Evolutionary conservation across 2,329 filamentous ascomycete genomes (phyloP).

Genomic region (Xylariaceae sp.): DNA sequence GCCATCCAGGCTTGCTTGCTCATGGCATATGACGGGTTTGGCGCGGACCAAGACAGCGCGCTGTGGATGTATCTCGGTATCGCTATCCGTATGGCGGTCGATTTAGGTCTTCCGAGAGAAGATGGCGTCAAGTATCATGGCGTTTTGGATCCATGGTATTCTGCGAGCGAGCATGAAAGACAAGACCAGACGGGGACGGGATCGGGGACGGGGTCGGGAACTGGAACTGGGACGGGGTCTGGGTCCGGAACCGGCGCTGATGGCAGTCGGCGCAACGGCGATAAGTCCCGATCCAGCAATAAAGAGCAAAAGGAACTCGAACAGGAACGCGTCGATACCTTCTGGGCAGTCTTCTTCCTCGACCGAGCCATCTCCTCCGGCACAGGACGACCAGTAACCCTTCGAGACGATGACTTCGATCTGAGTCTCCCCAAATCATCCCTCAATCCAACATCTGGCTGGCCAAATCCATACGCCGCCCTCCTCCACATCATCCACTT

Average conservation of each 20-base stretch:
- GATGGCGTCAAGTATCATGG: slow-evolving; percentile 63
- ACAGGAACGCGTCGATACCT: slow-evolving; percentile 77
- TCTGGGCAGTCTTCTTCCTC: slow-evolving; percentile 85
- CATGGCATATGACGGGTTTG: slow-evolving; percentile 85
- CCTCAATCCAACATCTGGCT: slow-evolving; percentile 53
- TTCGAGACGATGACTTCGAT: slow-evolving; percentile 81
- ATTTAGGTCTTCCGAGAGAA: slow-evolving; percentile 75
- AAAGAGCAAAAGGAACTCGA: slow-evolving; percentile 62
- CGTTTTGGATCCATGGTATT: slow-evolving; percentile 46
- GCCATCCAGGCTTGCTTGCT: slow-evolving; percentile 79
- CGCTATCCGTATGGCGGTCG: slow-evolving; percentile 76
- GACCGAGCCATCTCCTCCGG: slow-evolving; percentile 84
- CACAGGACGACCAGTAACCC: slow-evolving; percentile 75
- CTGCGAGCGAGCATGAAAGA: slow-evolving; percentile 39
- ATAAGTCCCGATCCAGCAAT: slow-evolving; percentile 38
- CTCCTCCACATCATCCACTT: slow-evolving; percentile 80
- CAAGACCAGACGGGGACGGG: slow-evolving; percentile 17
- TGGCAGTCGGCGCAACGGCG: slow-evolving; percentile 36
- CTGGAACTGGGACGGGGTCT: too few species aligned
- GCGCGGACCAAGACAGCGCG: slow-evolving; percentile 80
- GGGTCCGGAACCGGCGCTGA: slow-evolving; percentile 27
- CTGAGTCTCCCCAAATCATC: slow-evolving; percentile 57
- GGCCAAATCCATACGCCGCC: slow-evolving; percentile 73
- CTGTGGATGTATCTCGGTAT: slow-evolving; percentile 92
- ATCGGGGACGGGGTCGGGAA: too few species aligned